Base-by-base conservation (phyloP, 2,329 filamentous ascomycete genomes). In the Zymoseptoria ardabiliae region DNA sequence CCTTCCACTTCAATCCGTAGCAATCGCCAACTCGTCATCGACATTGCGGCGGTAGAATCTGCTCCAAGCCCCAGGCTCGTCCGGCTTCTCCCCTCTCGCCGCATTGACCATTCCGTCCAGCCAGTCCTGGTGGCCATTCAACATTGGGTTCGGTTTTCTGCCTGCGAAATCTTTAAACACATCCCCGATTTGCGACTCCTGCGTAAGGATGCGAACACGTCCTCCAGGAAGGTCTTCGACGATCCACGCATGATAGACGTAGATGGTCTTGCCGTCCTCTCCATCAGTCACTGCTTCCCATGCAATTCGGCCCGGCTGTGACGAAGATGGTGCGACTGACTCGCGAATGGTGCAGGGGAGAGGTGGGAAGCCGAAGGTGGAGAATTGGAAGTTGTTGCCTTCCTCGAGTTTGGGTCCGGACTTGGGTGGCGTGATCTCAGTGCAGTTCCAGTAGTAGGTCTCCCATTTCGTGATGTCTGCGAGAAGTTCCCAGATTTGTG, bases 101-200 rank as follows among this genome's bases (percentile, higher is more conserved):
- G 65, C 65, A 19, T 60, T 66, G 13, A 74, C 65, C 50, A 74
- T 35, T 2, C 72, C 72, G 55, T 74, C 72, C 54, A 73, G 56
- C 72, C 72, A 74, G 56, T 74, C 71, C 59, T 74, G 71, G 59
- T 74, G 72, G 4, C 71, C 72, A 21, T 71, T 53, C n/a, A 74
- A 59, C 71, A 74, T 73, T 45, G 62, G 62, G 58, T 74, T 73
- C 50, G 72, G 72, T 61, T 69, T 73, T 55, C 63, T 59, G 17
- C 23, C 61, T 48, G 64, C 65, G 61, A 69, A 63, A 11, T 71
- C 64, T 50, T 60, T 64, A 21, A 71, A 71, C 0, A 70, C 60
- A 55, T 62, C 59, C 2, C 72, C 72, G 58, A 68, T 71, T 57
- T 73, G 72, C 58, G 68, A 71, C 62, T 74, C 72, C 61, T 73